These are phyloP conservation scores for Ramalina peruviana DNA, from an alignment of 495 filamentous ascomycete genomes.

Conservation along the genomic window DNA sequence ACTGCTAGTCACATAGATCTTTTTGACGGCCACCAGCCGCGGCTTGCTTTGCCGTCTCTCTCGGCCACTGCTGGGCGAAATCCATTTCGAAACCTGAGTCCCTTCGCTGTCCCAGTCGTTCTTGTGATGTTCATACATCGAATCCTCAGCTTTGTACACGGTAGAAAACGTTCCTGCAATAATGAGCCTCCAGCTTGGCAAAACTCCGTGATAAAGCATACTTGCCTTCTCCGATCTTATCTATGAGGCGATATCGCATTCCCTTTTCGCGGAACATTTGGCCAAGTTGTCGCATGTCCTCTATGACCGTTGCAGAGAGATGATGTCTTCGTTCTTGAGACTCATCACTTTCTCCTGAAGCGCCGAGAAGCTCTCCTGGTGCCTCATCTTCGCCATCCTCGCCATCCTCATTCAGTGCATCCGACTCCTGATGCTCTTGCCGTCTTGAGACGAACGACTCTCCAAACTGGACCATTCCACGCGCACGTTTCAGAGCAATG, in stretches of 20 bases:
- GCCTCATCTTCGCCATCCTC: too few relatives aligned
- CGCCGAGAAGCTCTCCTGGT: slow-evolving; percentile 12
- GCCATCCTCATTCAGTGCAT: too few relatives aligned
- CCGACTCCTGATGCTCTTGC: too few relatives aligned
- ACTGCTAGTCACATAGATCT: slow-evolving; percentile 96
- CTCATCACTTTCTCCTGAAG: slow-evolving; percentile 22
- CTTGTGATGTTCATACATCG: slow-evolving; percentile 68
- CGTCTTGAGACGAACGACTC: too few relatives aligned
- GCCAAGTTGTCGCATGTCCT: slow-evolving; percentile 80
- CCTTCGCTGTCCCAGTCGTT: slow-evolving; percentile 77
- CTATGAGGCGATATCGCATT: slow-evolving; percentile 74
- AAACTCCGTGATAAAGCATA: not conserved
- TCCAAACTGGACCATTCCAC: too few relatives aligned
- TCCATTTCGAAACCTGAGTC: slow-evolving; percentile 47
- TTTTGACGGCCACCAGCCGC: slow-evolving; percentile 91
- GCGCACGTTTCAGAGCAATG: too few relatives aligned
- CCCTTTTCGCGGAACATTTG: slow-evolving; percentile 71
- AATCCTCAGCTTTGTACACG: slow-evolving; percentile 95
- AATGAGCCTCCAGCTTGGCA: not conserved
- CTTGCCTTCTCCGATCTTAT: slow-evolving; percentile 89
- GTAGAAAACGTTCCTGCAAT: slow-evolving; percentile 82
- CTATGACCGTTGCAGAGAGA: slow-evolving; percentile 55
- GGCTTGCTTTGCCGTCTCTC: slow-evolving; percentile 25
- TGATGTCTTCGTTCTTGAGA: slow-evolving; percentile 45
- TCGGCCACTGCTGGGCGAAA: slow-evolving; percentile 33